These are phyloP conservation scores for Ogataea siamensis DNA, from an alignment of 805 yeast genomes.

Conservation along the genomic window DNA sequence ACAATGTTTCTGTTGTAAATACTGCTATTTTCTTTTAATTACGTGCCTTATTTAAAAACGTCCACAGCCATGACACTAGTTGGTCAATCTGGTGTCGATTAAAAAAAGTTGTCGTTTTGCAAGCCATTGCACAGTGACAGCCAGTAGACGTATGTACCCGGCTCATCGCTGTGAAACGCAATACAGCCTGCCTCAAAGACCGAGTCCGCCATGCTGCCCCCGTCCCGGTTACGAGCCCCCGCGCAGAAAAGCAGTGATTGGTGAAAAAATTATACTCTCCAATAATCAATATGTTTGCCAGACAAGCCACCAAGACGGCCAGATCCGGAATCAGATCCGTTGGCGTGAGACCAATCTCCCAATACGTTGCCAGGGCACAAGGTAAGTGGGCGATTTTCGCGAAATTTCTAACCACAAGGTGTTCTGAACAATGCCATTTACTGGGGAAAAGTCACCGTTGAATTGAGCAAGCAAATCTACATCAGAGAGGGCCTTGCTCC, in stretches of 20 bases:
- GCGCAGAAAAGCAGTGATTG: slow-evolving; percentile 18
- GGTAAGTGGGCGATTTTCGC: slow-evolving; percentile 29
- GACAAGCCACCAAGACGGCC: slow-evolving; percentile 33
- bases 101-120: too few relatives aligned
- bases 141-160: too few relatives aligned
- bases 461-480: slow-evolving; percentile 72
- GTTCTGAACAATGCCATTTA: slow-evolving; percentile 60
- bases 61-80: too few relatives aligned
- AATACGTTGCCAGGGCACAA: slow-evolving; percentile 36
- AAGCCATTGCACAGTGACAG: too few relatives aligned
- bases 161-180: too few relatives aligned
- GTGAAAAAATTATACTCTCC: slow-evolving; percentile 14
- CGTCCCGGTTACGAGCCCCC: slow-evolving; percentile 13
- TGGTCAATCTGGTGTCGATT: too few relatives aligned
- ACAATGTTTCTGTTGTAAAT: not conserved
- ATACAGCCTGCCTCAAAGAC: too few relatives aligned
- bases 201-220: not conserved
- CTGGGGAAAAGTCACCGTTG: slow-evolving; percentile 66
- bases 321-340: slow-evolving; percentile 29
- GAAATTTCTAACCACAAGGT: slow-evolving; percentile 22
- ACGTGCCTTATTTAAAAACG: not conserved
- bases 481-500: slow-evolving; percentile 91
- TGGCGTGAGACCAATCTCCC: slow-evolving; percentile 40
- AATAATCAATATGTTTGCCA: slow-evolving; percentile 31
- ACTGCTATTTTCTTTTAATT: not conserved